Evolutionary conservation across 768 basidiomycete species (phyloP), one percentile per base, ranked within the genome.

Genomic region (Russula compacta): DNA sequence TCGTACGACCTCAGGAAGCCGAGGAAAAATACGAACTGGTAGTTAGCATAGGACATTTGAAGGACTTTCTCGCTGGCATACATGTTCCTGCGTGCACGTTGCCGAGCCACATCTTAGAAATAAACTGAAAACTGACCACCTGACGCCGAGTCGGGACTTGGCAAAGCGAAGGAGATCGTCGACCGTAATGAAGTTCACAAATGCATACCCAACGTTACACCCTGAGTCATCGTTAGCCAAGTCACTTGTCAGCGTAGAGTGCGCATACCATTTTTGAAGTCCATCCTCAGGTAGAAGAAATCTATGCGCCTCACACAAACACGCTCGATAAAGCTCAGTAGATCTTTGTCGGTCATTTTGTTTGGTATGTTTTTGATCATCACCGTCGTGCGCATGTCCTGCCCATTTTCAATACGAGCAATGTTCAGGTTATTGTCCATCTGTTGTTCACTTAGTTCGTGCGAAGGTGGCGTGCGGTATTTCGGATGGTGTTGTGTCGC

Each of bases 361-460:
- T 94, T 95, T 3, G 92, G 92, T 48, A 95, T 89, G 68, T 95
- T 95, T 74, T 93, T 92, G 64, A 90, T 83, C 88, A 91, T 92
- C 51, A 92, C 84, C 33, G 91, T 92, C 38, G 89, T 90, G 36
- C 91, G 79, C 39, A 85, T 90, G 67, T 92, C 90, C 60, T 78
- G 72, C 5, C 92, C 92, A 35, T 79, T 80, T 71, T 87, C 88
- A 67, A 95, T 93, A 60, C 78, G 78, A 46, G 75, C 77, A 12
- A 92, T 72, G 71, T 89, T 84, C 32, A 95, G 71, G 66, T 79
- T 77, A 68, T 87, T 86, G 62, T 77, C 74, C 67, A 78, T 78
- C 38, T 50, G 73, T 65, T 65, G 67, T 39, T 55, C 55, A 21
- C 58, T 40, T 5, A 47, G 42, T 29, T 60, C 64, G 29, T 61